phyloP scores from a whole-genome alignment of 352 stramenopile species.

The Phytophthora cryptogea region DNA sequence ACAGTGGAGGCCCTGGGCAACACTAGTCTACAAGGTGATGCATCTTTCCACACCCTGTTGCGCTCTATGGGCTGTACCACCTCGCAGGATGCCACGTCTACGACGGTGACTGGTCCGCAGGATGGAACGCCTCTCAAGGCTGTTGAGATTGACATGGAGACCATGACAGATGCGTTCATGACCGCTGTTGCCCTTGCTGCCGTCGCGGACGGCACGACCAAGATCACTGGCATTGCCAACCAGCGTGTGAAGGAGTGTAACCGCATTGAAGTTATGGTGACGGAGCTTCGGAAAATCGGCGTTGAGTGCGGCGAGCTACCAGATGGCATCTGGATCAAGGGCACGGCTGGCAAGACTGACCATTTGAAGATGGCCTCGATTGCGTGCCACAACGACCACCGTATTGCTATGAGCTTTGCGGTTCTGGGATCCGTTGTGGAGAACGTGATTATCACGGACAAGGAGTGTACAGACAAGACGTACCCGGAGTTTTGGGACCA shows the following conservation, averaged over 20 bases:
- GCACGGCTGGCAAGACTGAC: conserved; percentile 50
- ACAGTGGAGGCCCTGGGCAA: conserved; percentile 94
- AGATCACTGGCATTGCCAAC: conserved; percentile 98
- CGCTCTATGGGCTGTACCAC: conserved; percentile 80
- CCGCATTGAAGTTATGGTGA: conserved; percentile 97
- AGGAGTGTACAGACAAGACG: conserved; percentile 97
- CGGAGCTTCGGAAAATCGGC: conserved; percentile 95
- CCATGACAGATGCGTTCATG: conserved; percentile 99
- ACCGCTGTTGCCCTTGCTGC: conserved; percentile 95
- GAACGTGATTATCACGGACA: conserved; percentile 96
- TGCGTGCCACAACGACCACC: conserved; percentile 96
- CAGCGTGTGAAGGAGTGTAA: conserved; percentile 99
- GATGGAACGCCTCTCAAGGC: conserved; percentile 73
- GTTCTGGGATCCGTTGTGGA: conserved; percentile 91
- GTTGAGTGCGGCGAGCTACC: conserved; percentile 77
- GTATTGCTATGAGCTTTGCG: conserved; percentile 98
- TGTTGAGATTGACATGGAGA: conserved; percentile 96
- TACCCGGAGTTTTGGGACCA: conserved; percentile 97
- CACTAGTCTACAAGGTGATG: conserved; percentile 95
- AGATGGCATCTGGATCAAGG: conserved; percentile 83
- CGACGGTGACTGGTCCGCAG: conserved; percentile 78
- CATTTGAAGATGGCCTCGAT: conserved; percentile 68
- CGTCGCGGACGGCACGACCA: conserved; percentile 95
- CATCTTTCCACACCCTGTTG: conserved; percentile 92
- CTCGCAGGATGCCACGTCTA: conserved; percentile 61